Evolutionary conservation across 1,139 yeast genomes (phyloP).

Genomic region (Saccharomycopsis phalli): DNA sequence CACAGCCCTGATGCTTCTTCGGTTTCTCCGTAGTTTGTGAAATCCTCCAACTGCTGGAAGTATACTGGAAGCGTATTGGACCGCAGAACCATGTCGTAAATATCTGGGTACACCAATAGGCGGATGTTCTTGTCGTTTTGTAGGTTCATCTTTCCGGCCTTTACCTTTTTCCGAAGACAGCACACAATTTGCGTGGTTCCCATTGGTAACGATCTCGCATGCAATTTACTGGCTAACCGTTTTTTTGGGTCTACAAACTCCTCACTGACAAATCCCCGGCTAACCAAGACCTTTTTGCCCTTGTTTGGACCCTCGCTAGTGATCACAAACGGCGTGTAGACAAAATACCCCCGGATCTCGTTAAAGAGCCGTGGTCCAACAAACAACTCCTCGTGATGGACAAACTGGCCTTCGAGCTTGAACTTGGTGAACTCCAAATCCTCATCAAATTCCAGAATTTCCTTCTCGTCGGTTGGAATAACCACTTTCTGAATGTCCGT

Average conservation of each 20-base stretch:
- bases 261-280: conserved; percentile 88
- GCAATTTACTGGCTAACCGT: conserved; percentile 34
- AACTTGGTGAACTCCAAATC: conserved; percentile 81
- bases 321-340: conserved; percentile 63
- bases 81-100: conserved; percentile 67
- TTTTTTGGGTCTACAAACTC: conserved; percentile 57
- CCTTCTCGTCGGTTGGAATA: conserved; percentile 27
- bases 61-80: conserved; percentile 66
- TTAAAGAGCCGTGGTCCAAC: conserved; percentile 83
- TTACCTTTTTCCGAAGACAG: conserved; percentile 63
- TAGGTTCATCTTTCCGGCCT: conserved; percentile 62
- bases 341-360: conserved; percentile 68
- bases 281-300: conserved; percentile 62
- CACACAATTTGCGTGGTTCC: conserved; percentile 72
- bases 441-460: conserved; percentile 33
- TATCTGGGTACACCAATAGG: conserved; percentile 64
- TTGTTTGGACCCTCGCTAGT: conserved; percentile 52
- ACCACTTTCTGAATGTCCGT: conserved; percentile 56
- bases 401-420: conserved; percentile 62
- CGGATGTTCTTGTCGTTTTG: conserved; percentile 61
- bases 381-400: conserved; percentile 80
- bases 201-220: conserved; percentile 60
- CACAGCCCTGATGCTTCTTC: conserved; percentile 3
- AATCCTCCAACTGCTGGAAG: conserved; percentile 64
- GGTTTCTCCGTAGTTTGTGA: conserved; percentile 34